Percentiles rank a stretch among this genome's conserved stretches.
phyloP scores from a whole-genome alignment of 2,329 filamentous ascomycete species.

The Fusarium hainanense region DNA sequence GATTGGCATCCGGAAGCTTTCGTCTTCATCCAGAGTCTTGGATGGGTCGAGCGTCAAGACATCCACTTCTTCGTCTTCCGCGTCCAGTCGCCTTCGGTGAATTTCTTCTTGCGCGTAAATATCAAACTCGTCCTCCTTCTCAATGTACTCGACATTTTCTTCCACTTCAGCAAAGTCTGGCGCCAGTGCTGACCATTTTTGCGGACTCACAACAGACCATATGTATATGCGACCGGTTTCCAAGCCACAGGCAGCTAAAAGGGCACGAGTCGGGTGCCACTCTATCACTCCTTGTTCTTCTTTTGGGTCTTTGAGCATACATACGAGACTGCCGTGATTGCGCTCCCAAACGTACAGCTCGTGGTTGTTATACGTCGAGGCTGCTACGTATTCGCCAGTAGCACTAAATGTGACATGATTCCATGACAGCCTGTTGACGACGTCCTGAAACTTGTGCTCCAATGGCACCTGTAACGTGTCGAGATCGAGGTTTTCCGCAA shows the following conservation, averaged over 20 bases:
- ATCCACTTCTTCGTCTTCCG: slow-evolving; percentile 94
- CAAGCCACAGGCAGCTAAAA: slow-evolving; percentile 90
- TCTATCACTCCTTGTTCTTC: slow-evolving; percentile 97
- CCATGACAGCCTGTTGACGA: slow-evolving; percentile 95
- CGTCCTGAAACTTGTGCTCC: slow-evolving; percentile 98
- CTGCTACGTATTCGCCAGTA: slow-evolving; percentile 94
- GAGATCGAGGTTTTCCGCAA: slow-evolving; percentile 75
- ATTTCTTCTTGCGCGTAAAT: slow-evolving; percentile 96
- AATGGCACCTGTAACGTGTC: slow-evolving; percentile 90
- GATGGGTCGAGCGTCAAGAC: slow-evolving; percentile 81
- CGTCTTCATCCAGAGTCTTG: slow-evolving; percentile 68
- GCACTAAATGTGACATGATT: slow-evolving; percentile 97
- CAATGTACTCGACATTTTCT: slow-evolving; percentile 97
- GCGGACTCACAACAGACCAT: slow-evolving; percentile 94
- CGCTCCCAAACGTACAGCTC: slow-evolving; percentile 99
- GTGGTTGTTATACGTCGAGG: slow-evolving; percentile 97
- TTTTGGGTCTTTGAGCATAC: slow-evolving; percentile 95
- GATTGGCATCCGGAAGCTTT: slow-evolving; percentile 89
- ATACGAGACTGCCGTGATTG: slow-evolving; percentile 90
- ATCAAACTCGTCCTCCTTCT: slow-evolving; percentile 97
- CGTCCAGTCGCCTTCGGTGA: slow-evolving; percentile 87
- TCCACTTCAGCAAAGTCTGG: slow-evolving; percentile 98
- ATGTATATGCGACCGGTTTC: slow-evolving; percentile 95
- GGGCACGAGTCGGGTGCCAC: slow-evolving; percentile 90
- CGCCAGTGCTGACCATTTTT: slow-evolving; percentile 96